Percentiles rank a stretch among this genome's conserved stretches.
phyloP scores from a whole-genome alignment of 2,329 filamentous ascomycete genomes.

The Cladosporium sp. region DNA sequence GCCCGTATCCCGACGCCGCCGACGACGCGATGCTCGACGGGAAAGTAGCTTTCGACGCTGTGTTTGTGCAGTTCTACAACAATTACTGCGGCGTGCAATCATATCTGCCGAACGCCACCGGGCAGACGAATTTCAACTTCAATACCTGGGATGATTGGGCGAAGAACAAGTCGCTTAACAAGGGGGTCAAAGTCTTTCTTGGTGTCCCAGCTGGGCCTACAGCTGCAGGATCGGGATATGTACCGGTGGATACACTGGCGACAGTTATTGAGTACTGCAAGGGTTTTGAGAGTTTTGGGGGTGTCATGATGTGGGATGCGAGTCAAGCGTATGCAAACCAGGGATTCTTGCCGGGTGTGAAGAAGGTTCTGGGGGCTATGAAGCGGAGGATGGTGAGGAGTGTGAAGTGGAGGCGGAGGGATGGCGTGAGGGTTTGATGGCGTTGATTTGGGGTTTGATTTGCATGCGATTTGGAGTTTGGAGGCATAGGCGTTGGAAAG shows the following conservation, averaged over 20 bases:
- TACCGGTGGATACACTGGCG: slow-evolving; percentile 30
- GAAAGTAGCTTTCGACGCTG: slow-evolving; percentile 60
- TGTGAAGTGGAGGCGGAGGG: not conserved
- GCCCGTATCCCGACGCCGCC: slow-evolving; percentile 40
- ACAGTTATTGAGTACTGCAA: slow-evolving; percentile 35
- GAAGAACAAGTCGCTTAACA: slow-evolving; percentile 28
- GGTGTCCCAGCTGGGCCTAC: slow-evolving; percentile 40
- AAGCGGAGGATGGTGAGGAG: slow-evolving; percentile 10
- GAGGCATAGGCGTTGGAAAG: not conserved
- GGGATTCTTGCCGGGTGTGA: slow-evolving; percentile 30
- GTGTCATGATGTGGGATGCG: slow-evolving; percentile 51
- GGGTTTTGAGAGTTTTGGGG: slow-evolving; percentile 39
- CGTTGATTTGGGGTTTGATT: not conserved
- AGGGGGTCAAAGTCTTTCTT: slow-evolving; percentile 37
- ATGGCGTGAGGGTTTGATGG: not conserved
- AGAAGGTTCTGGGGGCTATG: slow-evolving; percentile 11
- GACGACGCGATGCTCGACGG: slow-evolving; percentile 46
- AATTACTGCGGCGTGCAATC: slow-evolving; percentile 47
- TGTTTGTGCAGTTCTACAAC: slow-evolving; percentile 49
- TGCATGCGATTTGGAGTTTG: not conserved
- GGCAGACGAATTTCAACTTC: slow-evolving; percentile 56
- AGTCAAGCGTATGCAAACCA: slow-evolving; percentile 45
- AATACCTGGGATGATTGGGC: slow-evolving; percentile 46
- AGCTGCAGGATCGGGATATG: slow-evolving; percentile 37
- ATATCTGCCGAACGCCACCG: slow-evolving; percentile 31